Base-by-base conservation (phyloP, 2,329 filamentous ascomycete genomes). In the Alternaria incomplexa region DNA sequence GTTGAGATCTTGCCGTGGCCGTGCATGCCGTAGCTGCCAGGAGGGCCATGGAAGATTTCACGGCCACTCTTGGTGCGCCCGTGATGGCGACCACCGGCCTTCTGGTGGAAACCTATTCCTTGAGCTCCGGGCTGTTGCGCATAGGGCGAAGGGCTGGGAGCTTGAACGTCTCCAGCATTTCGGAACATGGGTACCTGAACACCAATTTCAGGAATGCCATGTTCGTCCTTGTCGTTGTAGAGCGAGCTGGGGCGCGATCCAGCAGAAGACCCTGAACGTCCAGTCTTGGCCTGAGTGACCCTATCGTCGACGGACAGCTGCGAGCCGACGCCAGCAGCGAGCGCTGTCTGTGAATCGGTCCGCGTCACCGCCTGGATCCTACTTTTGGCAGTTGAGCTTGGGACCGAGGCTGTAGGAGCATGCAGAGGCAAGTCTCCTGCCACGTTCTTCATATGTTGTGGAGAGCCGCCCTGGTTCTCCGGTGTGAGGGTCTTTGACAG, bases 141-240 rank as follows among this genome's bases (percentile, higher is more conserved):
- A 62, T 81, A 83, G 9, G 90, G 90, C 3, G 89, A 87, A 1
- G 94, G 93, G 3, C 94, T 96, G 3, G 96, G 96, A 13, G 96
- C 96, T 82, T 99, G 96, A 10, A 98, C 96, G 77, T 98, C 95
- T 65, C 96, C 96, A 46, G 96, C 92, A 77, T 96, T 89, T 56
- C 90, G 91, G 77, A 96, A 91, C 92, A 99, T 96, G 53, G 96
- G 96, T 43, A 99, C 95, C 75, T 94, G 91, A 74, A 92, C 89
- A 51, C 95, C 95, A 70, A 97, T 96, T 77, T 96, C 92, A 3
- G 94, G 94, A 72, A 97, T 97, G 22, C 94, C 95, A 58, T 93
- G 90, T 67, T 96, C 92, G 48, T 95, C 91, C 12, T 77, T 91
- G 44, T 81, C 79, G 51, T 81, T 81, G 66, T 90, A 83, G 26